A percentile compares a stretch with the other conserved stretches of the same genome.
Evolutionary conservation across 2,329 filamentous ascomycete genomes (phyloP).

Genomic region (Alternaria ethzedia): DNA sequence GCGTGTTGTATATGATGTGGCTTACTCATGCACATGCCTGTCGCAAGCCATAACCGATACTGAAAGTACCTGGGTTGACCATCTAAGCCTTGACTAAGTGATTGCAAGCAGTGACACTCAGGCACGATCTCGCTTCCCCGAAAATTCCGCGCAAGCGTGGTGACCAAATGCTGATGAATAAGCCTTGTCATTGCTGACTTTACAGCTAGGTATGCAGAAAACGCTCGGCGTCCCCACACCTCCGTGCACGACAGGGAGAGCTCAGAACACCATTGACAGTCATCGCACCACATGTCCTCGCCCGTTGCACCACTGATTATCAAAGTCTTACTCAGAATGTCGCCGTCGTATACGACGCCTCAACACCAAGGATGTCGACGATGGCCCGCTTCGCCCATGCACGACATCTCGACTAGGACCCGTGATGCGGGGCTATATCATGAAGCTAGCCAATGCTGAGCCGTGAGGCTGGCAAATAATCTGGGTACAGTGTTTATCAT

Average conservation of each 20-base stretch:
- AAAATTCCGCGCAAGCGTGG: background rate
- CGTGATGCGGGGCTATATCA: background rate
- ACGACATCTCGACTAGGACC: background rate
- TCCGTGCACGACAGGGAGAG: constrained; percentile 3
- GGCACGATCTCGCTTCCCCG: background rate
- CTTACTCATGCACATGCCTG: background rate
- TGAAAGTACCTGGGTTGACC: background rate
- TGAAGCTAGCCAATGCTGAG: background rate
- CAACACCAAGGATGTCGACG: background rate
- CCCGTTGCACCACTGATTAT: constrained; percentile 20
- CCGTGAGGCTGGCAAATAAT: background rate
- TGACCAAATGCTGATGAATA: constrained; percentile 28
- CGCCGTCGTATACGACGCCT: background rate
- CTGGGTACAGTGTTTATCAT: constrained; percentile 21
- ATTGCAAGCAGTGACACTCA: background rate
- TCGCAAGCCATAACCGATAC: background rate
- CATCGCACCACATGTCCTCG: background rate
- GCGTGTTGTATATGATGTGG: background rate
- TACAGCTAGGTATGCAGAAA: constrained; percentile 16
- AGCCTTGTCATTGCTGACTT: constrained; percentile 22
- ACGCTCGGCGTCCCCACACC: constrained; percentile 7
- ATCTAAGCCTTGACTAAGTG: constrained; percentile 18
- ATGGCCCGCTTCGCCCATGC: background rate
- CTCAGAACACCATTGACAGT: background rate
- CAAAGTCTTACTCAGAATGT: constrained; percentile 24